These are phyloP conservation scores for Ustilago hordei DNA, from an alignment of 1,284 basidiomycete genomes.

Conservation along the genomic window DNA sequence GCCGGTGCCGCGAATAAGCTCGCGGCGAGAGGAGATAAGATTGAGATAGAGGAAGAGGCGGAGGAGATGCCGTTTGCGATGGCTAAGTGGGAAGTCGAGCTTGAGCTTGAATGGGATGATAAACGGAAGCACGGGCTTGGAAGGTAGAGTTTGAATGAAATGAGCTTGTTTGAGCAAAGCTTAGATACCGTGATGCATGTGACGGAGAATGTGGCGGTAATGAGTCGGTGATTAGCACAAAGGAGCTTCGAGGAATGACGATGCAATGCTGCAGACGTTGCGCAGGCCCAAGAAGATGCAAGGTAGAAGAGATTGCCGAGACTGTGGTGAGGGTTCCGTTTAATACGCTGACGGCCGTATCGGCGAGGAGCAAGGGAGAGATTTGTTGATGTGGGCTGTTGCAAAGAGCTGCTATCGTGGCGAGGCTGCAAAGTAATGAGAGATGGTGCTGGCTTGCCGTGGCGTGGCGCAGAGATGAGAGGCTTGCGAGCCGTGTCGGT, in stretches of 20 bases:
- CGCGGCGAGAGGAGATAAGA: background rate
- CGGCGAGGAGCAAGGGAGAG: background rate
- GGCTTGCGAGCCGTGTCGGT: background rate
- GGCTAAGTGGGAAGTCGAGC: background rate
- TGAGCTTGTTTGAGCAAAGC: slow-evolving; percentile 4
- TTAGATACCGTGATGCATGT: background rate
- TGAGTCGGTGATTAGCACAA: background rate
- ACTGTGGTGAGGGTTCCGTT: background rate
- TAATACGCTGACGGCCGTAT: background rate
- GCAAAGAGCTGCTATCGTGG: background rate
- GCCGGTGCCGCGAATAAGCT: background rate
- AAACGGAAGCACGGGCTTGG: background rate
- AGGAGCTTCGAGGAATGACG: background rate
- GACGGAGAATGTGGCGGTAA: background rate
- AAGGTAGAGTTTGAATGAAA: slow-evolving; percentile 5
- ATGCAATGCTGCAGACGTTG: background rate
- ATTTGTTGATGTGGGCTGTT: background rate
- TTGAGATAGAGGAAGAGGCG: background rate
- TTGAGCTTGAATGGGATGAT: background rate
- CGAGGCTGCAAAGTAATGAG: background rate
- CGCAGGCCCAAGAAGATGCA: background rate
- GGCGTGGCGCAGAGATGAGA: background rate
- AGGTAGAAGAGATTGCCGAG: background rate
- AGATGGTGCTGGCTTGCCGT: slow-evolving; percentile 1
- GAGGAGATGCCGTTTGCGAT: background rate